These are phyloP conservation scores for Cordyceps pruinosa DNA, from an alignment of 2,329 filamentous ascomycete genomes.

Conservation along the genomic window DNA sequence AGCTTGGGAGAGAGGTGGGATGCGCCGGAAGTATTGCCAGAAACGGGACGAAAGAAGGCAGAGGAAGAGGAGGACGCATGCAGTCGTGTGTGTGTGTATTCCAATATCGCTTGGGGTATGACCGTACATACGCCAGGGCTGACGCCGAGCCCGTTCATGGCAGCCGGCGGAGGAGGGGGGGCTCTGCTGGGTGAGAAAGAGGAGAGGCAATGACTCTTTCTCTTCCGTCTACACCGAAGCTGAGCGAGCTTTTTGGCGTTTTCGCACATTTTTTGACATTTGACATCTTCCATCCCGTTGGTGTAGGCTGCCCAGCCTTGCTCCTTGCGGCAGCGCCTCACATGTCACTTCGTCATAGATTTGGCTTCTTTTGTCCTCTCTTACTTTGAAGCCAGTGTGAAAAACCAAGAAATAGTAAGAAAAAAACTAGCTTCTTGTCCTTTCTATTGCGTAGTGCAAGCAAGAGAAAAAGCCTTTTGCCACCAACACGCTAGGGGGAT, in stretches of 20 bases:
- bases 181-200: too few species aligned
- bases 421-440: background rate
- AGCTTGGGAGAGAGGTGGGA: background rate
- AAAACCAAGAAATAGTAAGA: background rate
- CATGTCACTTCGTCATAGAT: slow-evolving; percentile 10
- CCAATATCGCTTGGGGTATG: background rate
- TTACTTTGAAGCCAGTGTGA: background rate
- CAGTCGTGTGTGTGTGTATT: background rate
- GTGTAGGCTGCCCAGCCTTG: background rate
- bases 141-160: background rate
- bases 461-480: background rate
- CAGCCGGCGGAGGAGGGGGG: too few species aligned
- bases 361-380: background rate
- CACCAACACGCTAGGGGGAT: background rate
- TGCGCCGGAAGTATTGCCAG: background rate
- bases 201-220: background rate
- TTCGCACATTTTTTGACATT: background rate
- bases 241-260: background rate
- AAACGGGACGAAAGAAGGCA: background rate
- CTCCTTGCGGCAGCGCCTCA: slow-evolving; percentile 9
- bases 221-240: background rate
- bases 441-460: background rate
- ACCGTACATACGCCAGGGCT: background rate
- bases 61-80: background rate
- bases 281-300: background rate